Base-by-base conservation (phyloP, 1,284 basidiomycete genomes). In the Sutorius eximius region DNA sequence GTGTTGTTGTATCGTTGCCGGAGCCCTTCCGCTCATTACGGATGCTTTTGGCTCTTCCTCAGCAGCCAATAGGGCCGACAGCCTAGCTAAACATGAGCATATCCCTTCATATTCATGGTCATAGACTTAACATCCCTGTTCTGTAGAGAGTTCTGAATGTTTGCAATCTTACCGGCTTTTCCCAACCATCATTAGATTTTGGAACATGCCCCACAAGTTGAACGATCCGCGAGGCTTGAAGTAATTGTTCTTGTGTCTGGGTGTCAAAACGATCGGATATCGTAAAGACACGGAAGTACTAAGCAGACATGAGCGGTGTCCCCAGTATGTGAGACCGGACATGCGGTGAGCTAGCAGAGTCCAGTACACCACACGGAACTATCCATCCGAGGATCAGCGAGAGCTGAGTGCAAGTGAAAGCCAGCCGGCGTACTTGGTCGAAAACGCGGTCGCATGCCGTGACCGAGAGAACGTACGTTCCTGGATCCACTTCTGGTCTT, bases 111-210 rank as follows among this genome's bases (percentile, higher is more conserved):
- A 43, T 48, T 30, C 34, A 44, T 36, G n/a, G n/a, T 27, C 3
- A 11, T 16, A 52, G 24, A 62, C 73, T 79, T 82, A 54, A 84
- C 60, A 60, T 87, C 82, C n/a, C 84, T 85, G 47, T 71, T 81
- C 45, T 81, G 76, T 48, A 87, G 63, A 3, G 83, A 79, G 61
- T 72, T 83, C 67, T 89, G 87, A 43, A 85, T 72, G 41, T 70
- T 77, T 10, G 77, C 68, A 66, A 89, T 75, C 67, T 81, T 83
- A 38, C 81, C 82, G 82, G 61, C 78, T 79, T 58, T 83, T 83
- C n/a, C 77, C 82, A 20, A 91, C 74, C 74, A 92, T 87, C 92
- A 95, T 93, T 3, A 92, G 92, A 67, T 83, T 93, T 63, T 88
- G 85, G 65, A 95, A 76, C 87, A 94, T 89, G 45, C 77, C 83